A percentile compares a stretch with the other conserved stretches of the same genome.
Evolutionary conservation across 306 rosid species (phyloP).

Genomic region (Begonia masoniana): DNA sequence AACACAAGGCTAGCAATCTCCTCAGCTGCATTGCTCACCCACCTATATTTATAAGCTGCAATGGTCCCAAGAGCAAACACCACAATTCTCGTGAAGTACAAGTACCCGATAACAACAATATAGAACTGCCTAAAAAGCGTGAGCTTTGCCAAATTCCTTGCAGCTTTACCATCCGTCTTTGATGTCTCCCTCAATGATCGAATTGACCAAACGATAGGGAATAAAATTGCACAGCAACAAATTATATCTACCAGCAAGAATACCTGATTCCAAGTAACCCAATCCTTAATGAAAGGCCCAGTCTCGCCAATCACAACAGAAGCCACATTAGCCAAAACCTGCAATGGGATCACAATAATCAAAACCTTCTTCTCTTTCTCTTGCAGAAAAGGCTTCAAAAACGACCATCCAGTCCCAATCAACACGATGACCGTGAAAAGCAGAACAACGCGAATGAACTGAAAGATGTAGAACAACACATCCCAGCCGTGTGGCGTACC

Average conservation of each 20-base stretch:
- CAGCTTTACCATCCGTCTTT: slow-evolving; percentile 7
- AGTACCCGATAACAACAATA: slow-evolving; percentile 6
- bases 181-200: slow-evolving; percentile 6
- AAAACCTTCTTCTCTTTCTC: slow-evolving; percentile 11
- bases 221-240: slow-evolving; percentile 9
- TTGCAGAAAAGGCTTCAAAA: slow-evolving; percentile 10
- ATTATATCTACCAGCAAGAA: slow-evolving; percentile 7
- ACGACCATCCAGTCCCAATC: slow-evolving; percentile 9
- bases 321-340: slow-evolving; percentile 8
- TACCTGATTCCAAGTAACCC: slow-evolving; percentile 4
- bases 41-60: neutral
- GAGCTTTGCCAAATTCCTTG: slow-evolving; percentile 4
- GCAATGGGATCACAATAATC: slow-evolving; percentile 8
- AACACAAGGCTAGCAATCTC: slow-evolving; percentile 7
- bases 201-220: slow-evolving; percentile 8
- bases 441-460: slow-evolving; percentile 4
- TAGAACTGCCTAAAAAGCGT: slow-evolving; percentile 7
- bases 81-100: slow-evolving; percentile 7
- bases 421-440: slow-evolving; percentile 13
- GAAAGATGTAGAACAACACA: slow-evolving; percentile 3
- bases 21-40: slow-evolving; percentile 4
- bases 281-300: slow-evolving; percentile 1
- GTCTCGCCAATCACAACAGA: slow-evolving; percentile 3
- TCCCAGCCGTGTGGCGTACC: slow-evolving; percentile 15
- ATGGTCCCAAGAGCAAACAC: neutral